Conservation (phyloP, 2,329 filamentous ascomycete genomes). For the Fusarium hostae region DNA sequence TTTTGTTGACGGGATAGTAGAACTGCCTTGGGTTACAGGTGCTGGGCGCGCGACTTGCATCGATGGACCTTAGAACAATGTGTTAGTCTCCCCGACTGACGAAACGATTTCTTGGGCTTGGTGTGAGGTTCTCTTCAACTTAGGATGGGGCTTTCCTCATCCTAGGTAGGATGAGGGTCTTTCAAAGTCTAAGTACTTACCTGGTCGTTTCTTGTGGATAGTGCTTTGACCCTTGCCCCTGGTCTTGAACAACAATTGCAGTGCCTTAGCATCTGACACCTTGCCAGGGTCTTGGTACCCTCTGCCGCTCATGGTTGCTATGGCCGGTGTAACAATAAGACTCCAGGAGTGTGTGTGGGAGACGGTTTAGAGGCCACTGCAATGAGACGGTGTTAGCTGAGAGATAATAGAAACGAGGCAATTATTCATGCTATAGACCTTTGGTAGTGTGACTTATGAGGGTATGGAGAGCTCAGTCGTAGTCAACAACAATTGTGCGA, state of each 20-base stretch:
- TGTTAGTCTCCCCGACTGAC: not conserved
- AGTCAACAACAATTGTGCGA: not conserved
- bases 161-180: not conserved
- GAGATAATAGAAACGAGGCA: not conserved
- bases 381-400: not conserved
- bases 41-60: conserved; percentile 1
- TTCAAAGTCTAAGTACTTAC: conserved; percentile 1
- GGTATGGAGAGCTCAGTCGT: not conserved
- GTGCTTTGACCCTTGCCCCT: conserved; percentile 1
- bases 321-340: not conserved
- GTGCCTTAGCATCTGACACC: conserved; percentile 44
- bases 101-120: not conserved
- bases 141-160: not conserved
- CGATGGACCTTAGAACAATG: conserved; percentile 1
- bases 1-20: conserved; percentile 31
- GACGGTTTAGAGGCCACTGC: not conserved
- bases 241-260: conserved; percentile 40
- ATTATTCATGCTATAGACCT: not conserved
- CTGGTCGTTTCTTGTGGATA: conserved; percentile 16
- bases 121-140: not conserved
- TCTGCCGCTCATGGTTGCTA: conserved; percentile 21
- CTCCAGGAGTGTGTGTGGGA: not conserved
- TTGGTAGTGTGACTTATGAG: not conserved
- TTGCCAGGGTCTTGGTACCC: conserved; percentile 42
- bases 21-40: not conserved